Percentiles rank a stretch among this genome's conserved stretches.
Evolutionary conservation across 2,329 filamentous ascomycete genomes (phyloP).

Genomic region (Fusarium pseudonygamai): DNA sequence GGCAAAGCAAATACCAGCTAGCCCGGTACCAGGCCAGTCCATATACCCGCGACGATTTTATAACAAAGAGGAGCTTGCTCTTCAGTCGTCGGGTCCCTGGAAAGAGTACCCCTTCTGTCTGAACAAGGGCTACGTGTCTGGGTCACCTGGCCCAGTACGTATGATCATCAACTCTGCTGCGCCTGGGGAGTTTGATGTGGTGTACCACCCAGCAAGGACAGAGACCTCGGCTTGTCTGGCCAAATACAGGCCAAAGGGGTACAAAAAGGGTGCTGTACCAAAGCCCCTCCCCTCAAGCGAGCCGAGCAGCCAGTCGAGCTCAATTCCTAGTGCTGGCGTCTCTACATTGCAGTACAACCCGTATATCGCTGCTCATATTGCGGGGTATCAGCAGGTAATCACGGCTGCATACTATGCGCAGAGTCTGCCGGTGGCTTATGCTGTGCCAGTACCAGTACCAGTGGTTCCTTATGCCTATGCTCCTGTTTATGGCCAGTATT

Average conservation of each 20-base stretch:
- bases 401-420: neutral
- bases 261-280: neutral
- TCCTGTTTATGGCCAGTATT: neutral
- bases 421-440: neutral
- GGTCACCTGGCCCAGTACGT: slow-evolving; percentile 12
- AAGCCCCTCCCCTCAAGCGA: neutral
- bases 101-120: slow-evolving; percentile 15
- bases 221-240: neutral
- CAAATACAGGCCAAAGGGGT: slow-evolving; percentile 15
- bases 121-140: neutral
- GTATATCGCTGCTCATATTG: neutral
- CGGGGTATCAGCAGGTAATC: neutral
- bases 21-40: neutral
- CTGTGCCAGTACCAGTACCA: neutral
- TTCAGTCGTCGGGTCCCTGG: slow-evolving; percentile 3
- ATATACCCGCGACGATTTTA: slow-evolving; percentile 2
- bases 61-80: slow-evolving; percentile 3
- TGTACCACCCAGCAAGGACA: neutral
- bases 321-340: neutral
- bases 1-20: neutral
- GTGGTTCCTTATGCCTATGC: neutral
- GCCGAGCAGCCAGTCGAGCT: neutral
- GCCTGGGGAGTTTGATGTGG: neutral
- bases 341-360: neutral
- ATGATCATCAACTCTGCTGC: neutral